Evolutionary conservation across 345 rosid species (phyloP), one percentile per base, ranked within the genome.

Genomic region (Reutealis trisperma): DNA sequence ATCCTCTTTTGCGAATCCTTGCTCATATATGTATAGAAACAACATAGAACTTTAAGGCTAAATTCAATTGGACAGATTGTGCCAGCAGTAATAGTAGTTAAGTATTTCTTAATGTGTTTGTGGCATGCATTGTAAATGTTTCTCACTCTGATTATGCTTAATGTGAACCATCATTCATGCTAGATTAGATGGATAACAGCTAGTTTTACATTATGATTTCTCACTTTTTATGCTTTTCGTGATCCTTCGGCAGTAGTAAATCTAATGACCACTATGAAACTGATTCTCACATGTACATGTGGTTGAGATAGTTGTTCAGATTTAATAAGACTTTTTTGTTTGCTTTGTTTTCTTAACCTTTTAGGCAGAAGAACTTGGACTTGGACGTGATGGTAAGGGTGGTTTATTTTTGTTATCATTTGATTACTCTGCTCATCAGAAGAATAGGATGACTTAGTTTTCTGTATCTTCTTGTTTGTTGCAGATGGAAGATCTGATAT

Each of bases 341-440:
- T 77, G 75, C 79, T 73, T 74, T 76, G 71, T 76, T 66, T 73
- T 67, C 63, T 76, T 76, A 60, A 45, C 75, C 52, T 83, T 83
- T 63, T 81, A 86, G 89, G 87, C 87, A 34, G 86, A 80, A 72
- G 89, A 86, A 77, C 83, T 86, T 54, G 82, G 87, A 67, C 54
- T 49, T 72, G 81, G 79, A 60, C 84, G 75, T 37, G 85, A 83
- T 27, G 86, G 87, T 87, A 75, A 75, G 51, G 71, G 15, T 64
- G 73, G 21, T 79, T 45, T n/a, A 11, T 78, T 63, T 12, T 52
- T 42, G 14, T 9, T 54, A 54, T 54, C 5, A 6, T 70, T 58
- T 15, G 2, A 55, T 8, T 68, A 27, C 27, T 32, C 15, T 27
- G 30, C 12, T 15, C 22, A 19, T 45, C 41, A 44, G 70, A 30